Evolutionary conservation across 2,329 filamentous ascomycete genomes (phyloP), one percentile per base, ranked within the genome.

Genomic region (Lachnellula arida): DNA sequence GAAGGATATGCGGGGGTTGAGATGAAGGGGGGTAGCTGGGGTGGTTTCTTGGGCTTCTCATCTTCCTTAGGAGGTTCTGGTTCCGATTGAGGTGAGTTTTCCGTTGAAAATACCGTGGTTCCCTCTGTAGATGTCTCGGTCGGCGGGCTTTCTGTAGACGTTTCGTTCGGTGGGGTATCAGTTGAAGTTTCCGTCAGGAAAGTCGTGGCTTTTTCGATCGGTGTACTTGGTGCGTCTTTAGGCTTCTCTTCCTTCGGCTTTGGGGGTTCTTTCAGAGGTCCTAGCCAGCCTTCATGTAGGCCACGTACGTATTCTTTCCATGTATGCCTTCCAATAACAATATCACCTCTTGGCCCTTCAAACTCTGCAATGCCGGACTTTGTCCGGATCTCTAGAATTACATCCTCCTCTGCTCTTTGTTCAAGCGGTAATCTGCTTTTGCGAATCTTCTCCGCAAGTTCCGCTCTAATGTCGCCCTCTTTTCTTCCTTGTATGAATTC

Each of bases 251-350:
- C 56, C 17, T 50, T 67, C 55, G 70, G 69, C 53, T 74, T 69
- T 28, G 70, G 66, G 1, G 88, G 87, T 54, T 84, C 73, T 57
- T 87, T 82, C 44, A 96, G 75, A 7, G 94, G 91, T 0, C 94
- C 93, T 23, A 99, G 76, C 93, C 94, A 99, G 54, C 94, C 94
- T 74, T 99, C 94, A 70, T 99, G 94, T 63, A 97, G 70, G 46
- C 94, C 94, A 56, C 92, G 81, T 23, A 97, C 77, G 71, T 97
- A 99, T 74, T 99, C 94, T 75, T 97, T 99, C 94, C 94, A 99
- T 9, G 93, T 87, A 70, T 97, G 89, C 55, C 93, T 79, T 12
- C 94, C 94, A 65, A 99, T 84, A 17, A 97, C 85, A 51, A 99
- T 79, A 69, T 97, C 93, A 46, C 94, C 94, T 60, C 81, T 81